phyloP scores from a whole-genome alignment of 805 yeast species.

The Komagataella mondaviorum region DNA sequence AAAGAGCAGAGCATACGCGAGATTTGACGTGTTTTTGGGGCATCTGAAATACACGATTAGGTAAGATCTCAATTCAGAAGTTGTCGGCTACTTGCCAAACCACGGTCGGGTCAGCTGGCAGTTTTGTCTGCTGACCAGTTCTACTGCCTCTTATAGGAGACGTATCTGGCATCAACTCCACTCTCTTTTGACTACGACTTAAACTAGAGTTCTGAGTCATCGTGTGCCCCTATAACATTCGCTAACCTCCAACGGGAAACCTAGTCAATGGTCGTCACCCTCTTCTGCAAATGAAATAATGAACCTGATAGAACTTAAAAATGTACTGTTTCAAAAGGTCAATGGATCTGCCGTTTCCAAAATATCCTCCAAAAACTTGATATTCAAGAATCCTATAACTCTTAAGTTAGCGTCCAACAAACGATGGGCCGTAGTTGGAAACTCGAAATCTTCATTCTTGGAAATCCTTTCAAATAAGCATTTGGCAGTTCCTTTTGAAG shows the following conservation, averaged over 20 bases:
- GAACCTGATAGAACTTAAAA: not conserved
- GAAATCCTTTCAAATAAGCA: slow-evolving; percentile 41
- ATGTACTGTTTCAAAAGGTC: not conserved
- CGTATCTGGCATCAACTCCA: too few relatives aligned
- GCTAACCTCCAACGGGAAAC: not conserved
- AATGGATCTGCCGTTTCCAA: not conserved
- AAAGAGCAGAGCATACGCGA: not conserved
- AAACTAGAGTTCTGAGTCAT: too few relatives aligned
- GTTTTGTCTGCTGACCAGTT: not conserved
- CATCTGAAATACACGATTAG: not conserved
- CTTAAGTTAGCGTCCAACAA: slow-evolving; percentile 24
- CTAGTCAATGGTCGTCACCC: not conserved
- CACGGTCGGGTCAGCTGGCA: not conserved
- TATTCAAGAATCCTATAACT: slow-evolving; percentile 26
- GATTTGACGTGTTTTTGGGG: not conserved
- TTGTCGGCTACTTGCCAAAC: too few relatives aligned
- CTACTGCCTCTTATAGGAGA: too few relatives aligned
- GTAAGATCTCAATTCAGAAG: not conserved
- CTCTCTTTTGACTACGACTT: too few relatives aligned
- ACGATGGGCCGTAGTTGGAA: slow-evolving; percentile 44
- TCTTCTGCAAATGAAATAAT: not conserved
- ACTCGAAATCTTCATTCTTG: slow-evolving; percentile 11
- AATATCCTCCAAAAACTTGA: not conserved
- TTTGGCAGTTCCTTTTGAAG: slow-evolving; percentile 34
- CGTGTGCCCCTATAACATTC: not conserved